Base-by-base conservation (phyloP, 2,329 filamentous ascomycete genomes). In the Cladosporium sp. region DNA sequence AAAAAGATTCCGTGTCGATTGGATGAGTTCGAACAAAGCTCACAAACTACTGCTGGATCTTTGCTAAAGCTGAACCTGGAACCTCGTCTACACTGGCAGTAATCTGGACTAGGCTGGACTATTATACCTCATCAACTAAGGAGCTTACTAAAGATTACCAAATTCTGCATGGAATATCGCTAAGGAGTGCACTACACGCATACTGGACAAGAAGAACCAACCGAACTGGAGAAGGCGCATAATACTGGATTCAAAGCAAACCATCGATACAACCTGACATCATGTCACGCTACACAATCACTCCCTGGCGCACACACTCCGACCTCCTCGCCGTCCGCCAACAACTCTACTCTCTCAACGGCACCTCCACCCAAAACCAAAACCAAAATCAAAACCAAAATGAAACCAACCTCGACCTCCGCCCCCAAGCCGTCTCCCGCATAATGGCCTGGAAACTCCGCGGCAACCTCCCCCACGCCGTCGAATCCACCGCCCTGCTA, bases 401-500 rank as follows among this genome's bases (percentile, higher is more conserved):
- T 30, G n/a, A n/a, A n/a, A 8, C 46, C 49, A 25, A 43, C 13
- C 67, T 70, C 28, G 70, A 73, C 66, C 69, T 67, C 57, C 76
- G 76, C 60, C 72, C 75, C 65, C 71, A 71, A 43, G 80, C 79
- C 25, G 76, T 81, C 46, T 71, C 76, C 65, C 77, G 77, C 70
- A 77, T 82, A 43, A 69, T 72, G 65, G 70, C 74, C 61, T 88
- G 89, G 89, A 87, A 90, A 83, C 85, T 89, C 73, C 86, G 90
- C 75, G 88, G 88, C 69, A 87, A 87, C 71, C 90, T 92, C 67
- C 91, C 91, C 63, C 89, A 94, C 79, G 83, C 92, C 77, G 85
- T 94, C 63, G 91, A 94, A 78, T 91, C 89, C 39, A 93, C 91
- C 49, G 89, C 89, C 2, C 84, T 92, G 68, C 81, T 95, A 66